Evolutionary conservation across 2,329 filamentous ascomycete species (phyloP), one percentile per base, ranked within the genome.

Genomic region (Celoporthe dispersa): DNA sequence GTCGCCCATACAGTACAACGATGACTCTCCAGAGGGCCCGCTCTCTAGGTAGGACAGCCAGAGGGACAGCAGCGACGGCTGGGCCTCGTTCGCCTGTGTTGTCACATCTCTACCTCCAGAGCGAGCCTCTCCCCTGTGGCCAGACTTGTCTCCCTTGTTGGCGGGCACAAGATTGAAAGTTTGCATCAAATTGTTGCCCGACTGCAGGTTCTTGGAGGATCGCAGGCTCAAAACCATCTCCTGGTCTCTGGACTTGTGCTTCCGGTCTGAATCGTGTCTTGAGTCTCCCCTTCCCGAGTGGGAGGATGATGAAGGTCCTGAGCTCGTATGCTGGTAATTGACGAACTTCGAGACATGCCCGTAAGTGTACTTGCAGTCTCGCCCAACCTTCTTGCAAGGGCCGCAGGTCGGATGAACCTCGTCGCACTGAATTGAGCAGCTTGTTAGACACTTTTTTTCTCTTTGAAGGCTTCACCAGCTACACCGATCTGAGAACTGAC

Each of bases 311-410:
- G 59, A 19, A 22, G 33, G 33, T 3, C 9, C 59, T 39, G 33
- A n/a, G 59, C 59, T 57, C 11, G 28, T 28, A 57, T 57, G 53
- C 25, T 57, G 59, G 12, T 61, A 61, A 22, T 39, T 22, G 33
- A 61, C 59, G 22, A 39, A 61, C 25, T 61, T 37, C 33, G 59
- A 61, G 25, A 61, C 59, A 37, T 61, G 59, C 22, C 59, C 59
- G 33, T 61, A 61, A 25, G 59, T 61, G 19, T 61, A 61, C 22
- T 39, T 61, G 33, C 33, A 61, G 3, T 61, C 59, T 39, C 59
- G 31, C 22, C n/a, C 22, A 6, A 61, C 59, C 19, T 61, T 61
- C n/a, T 61, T 35, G 59, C 59, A 61, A 5, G 33, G 59, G 7
- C 59, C 59, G 12, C 59, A 61, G 11, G 31, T 35, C 33, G 33